These are phyloP conservation scores for Balansia obtecta DNA, from an alignment of 2,329 filamentous ascomycete species.

Conservation along the genomic window DNA sequence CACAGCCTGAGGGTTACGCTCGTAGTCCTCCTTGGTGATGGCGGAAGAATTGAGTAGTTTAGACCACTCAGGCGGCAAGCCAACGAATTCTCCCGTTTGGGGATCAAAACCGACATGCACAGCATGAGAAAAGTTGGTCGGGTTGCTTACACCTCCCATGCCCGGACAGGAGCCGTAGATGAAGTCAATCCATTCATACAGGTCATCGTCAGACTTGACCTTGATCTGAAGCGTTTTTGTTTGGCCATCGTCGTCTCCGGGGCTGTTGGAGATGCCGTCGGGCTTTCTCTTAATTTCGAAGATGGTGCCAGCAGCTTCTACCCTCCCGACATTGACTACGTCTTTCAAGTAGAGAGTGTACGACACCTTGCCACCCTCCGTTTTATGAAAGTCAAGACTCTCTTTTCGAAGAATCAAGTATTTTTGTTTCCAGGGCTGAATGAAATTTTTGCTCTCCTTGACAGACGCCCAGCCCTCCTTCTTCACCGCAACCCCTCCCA, in stretches of 20 bases:
- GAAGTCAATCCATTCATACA: slow-evolving; percentile 98
- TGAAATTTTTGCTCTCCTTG: slow-evolving; percentile 81
- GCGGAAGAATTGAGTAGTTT: slow-evolving; percentile 91
- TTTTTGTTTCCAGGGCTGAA: slow-evolving; percentile 78
- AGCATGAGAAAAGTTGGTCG: slow-evolving; percentile 93
- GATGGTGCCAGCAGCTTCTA: slow-evolving; percentile 45
- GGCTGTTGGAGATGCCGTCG: slow-evolving; percentile 55
- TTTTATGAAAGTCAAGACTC: slow-evolving; percentile 86
- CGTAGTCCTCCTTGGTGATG: slow-evolving; percentile 96
- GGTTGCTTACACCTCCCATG: slow-evolving; percentile 97
- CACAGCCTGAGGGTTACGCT: slow-evolving; percentile 82
- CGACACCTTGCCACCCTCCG: slow-evolving; percentile 67
- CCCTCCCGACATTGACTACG: slow-evolving; percentile 65
- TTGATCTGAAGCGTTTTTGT: slow-evolving; percentile 81
- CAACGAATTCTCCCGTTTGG: slow-evolving; percentile 87
- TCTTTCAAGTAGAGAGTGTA: slow-evolving; percentile 74
- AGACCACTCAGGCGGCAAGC: slow-evolving; percentile 91
- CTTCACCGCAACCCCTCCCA: slow-evolving; percentile 59
- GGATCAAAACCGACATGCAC: slow-evolving; percentile 97
- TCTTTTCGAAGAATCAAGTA: slow-evolving; percentile 84
- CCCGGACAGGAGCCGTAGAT: slow-evolving; percentile 94
- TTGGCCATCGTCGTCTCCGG: slow-evolving; percentile 67
- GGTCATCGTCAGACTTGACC: slow-evolving; percentile 89
- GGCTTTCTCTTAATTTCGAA: slow-evolving; percentile 78
- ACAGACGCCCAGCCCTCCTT: slow-evolving; percentile 75